A percentile compares a stretch with the other conserved stretches of the same genome.
Conservation (phyloP, 2,329 filamentous ascomycete species). For the Fusarium mundagurra region DNA sequence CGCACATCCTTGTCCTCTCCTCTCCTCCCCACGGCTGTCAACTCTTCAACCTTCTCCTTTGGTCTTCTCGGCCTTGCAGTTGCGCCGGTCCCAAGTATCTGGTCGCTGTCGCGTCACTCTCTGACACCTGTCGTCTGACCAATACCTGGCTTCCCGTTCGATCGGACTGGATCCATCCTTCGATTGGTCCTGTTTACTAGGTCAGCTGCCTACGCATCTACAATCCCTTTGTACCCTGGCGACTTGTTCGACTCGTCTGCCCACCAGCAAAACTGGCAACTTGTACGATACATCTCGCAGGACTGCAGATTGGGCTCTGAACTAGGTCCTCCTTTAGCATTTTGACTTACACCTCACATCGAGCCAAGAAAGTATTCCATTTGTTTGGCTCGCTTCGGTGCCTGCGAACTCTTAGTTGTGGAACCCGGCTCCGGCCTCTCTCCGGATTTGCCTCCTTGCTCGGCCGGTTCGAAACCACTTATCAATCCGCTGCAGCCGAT, state of each 20-base stretch:
- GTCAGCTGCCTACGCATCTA: constrained; percentile 37
- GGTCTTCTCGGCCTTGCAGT: constrained; percentile 16
- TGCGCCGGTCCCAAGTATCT: constrained; percentile 31
- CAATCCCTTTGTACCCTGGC: constrained; percentile 31
- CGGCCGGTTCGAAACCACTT: constrained; percentile 34
- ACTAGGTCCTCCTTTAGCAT: constrained; percentile 5
- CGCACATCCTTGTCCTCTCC: constrained; percentile 1
- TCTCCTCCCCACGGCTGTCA: not conserved
- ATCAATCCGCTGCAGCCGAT: constrained; percentile 30
- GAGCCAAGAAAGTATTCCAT: constrained; percentile 9
- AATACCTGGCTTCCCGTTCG: constrained; percentile 31
- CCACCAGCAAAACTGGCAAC: constrained; percentile 27
- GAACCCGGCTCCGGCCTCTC: constrained; percentile 37
- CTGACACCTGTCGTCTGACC: constrained; percentile 36
- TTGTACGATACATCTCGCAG: constrained; percentile 28
- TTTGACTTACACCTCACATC: constrained; percentile 12
- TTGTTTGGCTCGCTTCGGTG: constrained; percentile 22
- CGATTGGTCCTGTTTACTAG: constrained; percentile 27
- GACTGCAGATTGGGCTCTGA: constrained; percentile 3
- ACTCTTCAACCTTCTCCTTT: constrained; percentile 14
- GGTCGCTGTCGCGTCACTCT: constrained; percentile 36
- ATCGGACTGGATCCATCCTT: constrained; percentile 27
- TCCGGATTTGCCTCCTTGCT: constrained; percentile 40
- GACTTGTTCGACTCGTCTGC: constrained; percentile 31
- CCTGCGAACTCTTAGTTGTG: constrained; percentile 24